Conservation (phyloP, 2,329 filamentous ascomycete species). For the Gnomoniopsis smithogilvyi region DNA sequence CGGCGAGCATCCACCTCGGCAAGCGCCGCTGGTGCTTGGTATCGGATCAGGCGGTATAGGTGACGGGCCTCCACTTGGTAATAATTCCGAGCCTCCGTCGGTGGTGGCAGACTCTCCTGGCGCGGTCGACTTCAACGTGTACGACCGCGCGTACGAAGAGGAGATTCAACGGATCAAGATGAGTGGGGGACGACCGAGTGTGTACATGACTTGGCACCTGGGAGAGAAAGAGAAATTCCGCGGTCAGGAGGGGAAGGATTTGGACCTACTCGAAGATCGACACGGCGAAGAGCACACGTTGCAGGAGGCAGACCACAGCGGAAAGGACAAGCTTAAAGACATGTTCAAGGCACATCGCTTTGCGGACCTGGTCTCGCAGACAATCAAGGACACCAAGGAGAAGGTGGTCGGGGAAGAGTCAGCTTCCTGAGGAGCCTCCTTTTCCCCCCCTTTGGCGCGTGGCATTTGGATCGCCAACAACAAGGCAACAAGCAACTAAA, state of each 20-base stretch:
- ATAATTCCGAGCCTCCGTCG: conserved; percentile 34
- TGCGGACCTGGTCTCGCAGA: conserved; percentile 28
- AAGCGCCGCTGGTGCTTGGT: conserved; percentile 49
- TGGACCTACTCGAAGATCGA: conserved; percentile 18
- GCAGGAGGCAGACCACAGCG: not conserved
- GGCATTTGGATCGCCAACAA: too few relatives aligned
- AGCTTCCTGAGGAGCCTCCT: too few relatives aligned
- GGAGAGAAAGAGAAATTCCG: conserved; percentile 40
- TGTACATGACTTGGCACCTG: conserved; percentile 49
- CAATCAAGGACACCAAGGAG: conserved; percentile 21
- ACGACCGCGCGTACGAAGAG: conserved; percentile 81
- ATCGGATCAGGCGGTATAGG: conserved; percentile 64
- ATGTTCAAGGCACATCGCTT: conserved; percentile 21
- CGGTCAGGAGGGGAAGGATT: conserved; percentile 30
- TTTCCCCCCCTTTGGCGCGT: too few relatives aligned
- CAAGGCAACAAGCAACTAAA: too few relatives aligned
- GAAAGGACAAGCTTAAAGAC: conserved; percentile 21
- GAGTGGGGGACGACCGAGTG: conserved; percentile 34
- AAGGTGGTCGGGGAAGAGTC: conserved; percentile 1
- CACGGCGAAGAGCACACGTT: conserved; percentile 6
- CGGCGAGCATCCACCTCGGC: not conserved
- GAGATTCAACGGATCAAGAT: conserved; percentile 70
- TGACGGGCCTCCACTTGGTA: conserved; percentile 40
- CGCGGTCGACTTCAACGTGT: conserved; percentile 81
- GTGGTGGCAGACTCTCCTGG: conserved; percentile 81